Evolutionary conservation across 2,329 filamentous ascomycete genomes (phyloP).

Genomic region (Sarocladiaceae sp.): DNA sequence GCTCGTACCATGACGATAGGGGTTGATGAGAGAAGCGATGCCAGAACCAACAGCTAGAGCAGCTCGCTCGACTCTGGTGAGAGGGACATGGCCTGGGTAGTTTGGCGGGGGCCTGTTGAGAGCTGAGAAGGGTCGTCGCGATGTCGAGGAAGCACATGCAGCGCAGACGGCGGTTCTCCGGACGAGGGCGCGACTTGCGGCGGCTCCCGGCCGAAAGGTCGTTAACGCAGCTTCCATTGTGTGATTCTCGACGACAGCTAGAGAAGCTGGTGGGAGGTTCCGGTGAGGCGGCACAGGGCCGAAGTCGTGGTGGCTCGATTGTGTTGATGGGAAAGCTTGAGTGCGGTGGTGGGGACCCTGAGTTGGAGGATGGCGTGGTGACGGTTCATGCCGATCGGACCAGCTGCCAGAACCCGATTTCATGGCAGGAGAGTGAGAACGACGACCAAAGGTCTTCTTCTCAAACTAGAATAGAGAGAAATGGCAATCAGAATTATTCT

Average conservation of each 20-base stretch:
- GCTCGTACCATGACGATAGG: constrained; percentile 64
- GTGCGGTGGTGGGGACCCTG: not conserved
- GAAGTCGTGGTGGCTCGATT: not conserved
- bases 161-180: constrained; percentile 16
- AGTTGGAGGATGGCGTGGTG: not conserved
- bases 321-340: not conserved
- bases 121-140: constrained; percentile 58
- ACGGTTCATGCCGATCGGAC: constrained; percentile 7
- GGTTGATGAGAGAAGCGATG: constrained; percentile 61
- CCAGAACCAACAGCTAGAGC: constrained; percentile 62
- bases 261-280: no score
- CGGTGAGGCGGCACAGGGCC: no score
- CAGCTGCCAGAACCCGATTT: no score
- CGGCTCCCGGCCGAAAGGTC: constrained; percentile 15
- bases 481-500: no score
- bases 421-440: no score
- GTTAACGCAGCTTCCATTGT: constrained; percentile 20
- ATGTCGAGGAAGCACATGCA: constrained; percentile 14
- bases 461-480: no score
- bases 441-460: no score
- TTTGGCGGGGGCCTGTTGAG: constrained; percentile 79
- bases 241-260: no score
- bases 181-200: constrained; percentile 15
- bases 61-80: constrained; percentile 70
- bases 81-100: constrained; percentile 87